Evolutionary conservation across 495 filamentous ascomycete species (phyloP), one percentile per base, ranked within the genome.

Genomic region (Podospora comata): DNA sequence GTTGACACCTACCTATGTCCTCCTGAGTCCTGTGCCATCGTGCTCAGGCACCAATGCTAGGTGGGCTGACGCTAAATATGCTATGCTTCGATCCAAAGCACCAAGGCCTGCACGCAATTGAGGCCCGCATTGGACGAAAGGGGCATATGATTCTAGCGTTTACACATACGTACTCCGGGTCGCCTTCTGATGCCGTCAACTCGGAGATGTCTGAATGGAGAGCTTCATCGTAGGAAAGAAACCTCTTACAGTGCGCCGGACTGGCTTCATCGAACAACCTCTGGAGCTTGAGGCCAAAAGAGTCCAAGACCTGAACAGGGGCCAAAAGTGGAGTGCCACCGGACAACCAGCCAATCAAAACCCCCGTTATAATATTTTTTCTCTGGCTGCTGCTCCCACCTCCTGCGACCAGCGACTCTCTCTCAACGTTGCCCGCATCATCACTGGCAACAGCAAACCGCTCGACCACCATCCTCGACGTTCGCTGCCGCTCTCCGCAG

Each of bases 401-500:
- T 62, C 39, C 53, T 53, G n/a, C 57, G 39, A 56, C 61, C 62
- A 68, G 69, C 61, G 62, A 48, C 39, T 48, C 39, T 39, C 65
- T 65, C 56, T 58, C 54, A 58, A 55, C 55, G 11, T 34, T 65
- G 65, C 68, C 61, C 63, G 69, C 66, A 60, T 48, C 39, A 16
- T 67, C 68, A 66, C 68, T 61, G 70, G 70, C 67, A 64, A 57
- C 67, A 4, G 23, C 23, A 57, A 67, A 68, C 58, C 9, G 13
- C 63, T 55, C 58, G 19, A 63, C 53, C 64, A 16, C 44, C 65
- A 26, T 53, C 54, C 39, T 48, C 57, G 27, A 19, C 16, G 57
- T 27, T 62, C 9, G 61, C 57, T 67, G 69, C 53, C 68, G 20
- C 60, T n/a, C 19, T 9, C 44, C 39, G 57, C 62, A 62, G 63